Conservation (phyloP, 495 filamentous ascomycete species). For the Neohortaea acidophila region DNA sequence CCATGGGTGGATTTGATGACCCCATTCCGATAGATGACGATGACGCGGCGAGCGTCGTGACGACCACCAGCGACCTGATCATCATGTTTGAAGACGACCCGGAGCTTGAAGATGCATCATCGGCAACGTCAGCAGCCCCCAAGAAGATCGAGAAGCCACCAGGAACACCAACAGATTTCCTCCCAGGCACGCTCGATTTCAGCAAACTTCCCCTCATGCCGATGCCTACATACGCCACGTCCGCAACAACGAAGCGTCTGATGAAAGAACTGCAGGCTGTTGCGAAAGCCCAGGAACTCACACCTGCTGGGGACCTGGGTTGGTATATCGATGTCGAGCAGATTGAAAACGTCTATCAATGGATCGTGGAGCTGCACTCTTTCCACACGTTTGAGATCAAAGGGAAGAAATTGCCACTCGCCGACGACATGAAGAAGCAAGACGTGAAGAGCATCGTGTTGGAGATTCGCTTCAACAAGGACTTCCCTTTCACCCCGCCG, state of each 20-base stretch:
- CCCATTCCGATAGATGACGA: constrained; percentile 19
- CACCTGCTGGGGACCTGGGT: constrained; percentile 54
- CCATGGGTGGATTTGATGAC: constrained; percentile 15
- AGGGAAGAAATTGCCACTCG: constrained; percentile 43
- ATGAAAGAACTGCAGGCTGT: constrained; percentile 45
- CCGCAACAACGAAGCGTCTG: constrained; percentile 44
- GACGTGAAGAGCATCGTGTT: constrained; percentile 53
- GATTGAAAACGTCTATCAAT: constrained; percentile 67
- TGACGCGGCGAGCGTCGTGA: constrained; percentile 31
- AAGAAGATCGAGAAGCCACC: not conserved
- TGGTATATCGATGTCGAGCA: constrained; percentile 61
- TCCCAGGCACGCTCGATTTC: constrained; percentile 45
- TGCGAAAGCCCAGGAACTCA: constrained; percentile 46
- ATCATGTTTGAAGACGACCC: constrained; percentile 30
- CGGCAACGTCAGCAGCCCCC: not conserved
- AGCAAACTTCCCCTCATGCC: constrained; percentile 40
- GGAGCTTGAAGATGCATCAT: constrained; percentile 18
- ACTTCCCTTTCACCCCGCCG: constrained; percentile 65
- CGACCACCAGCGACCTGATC: constrained; percentile 37
- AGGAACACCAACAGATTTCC: constrained; percentile 42
- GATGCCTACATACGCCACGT: constrained; percentile 55
- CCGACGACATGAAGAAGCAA: constrained; percentile 52
- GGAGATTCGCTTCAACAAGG: constrained; percentile 61
- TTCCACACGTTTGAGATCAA: constrained; percentile 32
- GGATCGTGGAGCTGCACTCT: constrained; percentile 82